phyloP scores from a whole-genome alignment of 805 yeast species.

The Kodamaea sagamina region DNA sequence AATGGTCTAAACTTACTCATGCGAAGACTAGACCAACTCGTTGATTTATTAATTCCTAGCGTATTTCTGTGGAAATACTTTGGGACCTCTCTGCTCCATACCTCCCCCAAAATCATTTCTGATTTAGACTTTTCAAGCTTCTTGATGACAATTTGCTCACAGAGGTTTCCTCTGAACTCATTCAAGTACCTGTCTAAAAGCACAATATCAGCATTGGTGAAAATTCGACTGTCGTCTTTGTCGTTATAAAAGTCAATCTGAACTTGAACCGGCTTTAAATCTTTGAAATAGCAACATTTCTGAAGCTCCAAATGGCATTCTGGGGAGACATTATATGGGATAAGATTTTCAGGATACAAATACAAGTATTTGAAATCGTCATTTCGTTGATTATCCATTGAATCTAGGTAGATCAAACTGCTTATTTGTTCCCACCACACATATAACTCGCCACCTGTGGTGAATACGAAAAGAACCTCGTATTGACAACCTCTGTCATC shows the following conservation, averaged over 20 bases:
- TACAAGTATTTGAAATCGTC: constrained; percentile 10
- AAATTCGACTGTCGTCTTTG: neutral
- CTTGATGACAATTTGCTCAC: constrained; percentile 12
- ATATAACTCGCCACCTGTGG: constrained; percentile 32
- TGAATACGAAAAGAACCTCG: constrained; percentile 46
- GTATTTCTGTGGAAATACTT: constrained; percentile 13
- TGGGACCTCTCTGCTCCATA: constrained; percentile 36
- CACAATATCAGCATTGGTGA: neutral
- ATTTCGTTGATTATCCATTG: constrained; percentile 19
- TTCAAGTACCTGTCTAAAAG: neutral
- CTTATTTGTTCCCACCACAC: constrained; percentile 41
- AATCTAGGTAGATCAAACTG: constrained; percentile 20
- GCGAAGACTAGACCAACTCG: constrained; percentile 5
- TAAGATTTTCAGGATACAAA: constrained; percentile 19
- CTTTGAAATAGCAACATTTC: constrained; percentile 10
- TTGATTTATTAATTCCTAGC: constrained; percentile 13
- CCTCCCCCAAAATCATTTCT: constrained; percentile 28
- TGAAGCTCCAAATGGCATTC: neutral
- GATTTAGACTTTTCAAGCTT: constrained; percentile 19
- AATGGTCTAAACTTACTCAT: neutral
- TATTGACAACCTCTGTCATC: constrained; percentile 43
- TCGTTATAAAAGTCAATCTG: constrained; percentile 3
- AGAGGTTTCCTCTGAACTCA: neutral
- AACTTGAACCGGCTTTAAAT: constrained; percentile 3
- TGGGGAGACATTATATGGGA: constrained; percentile 22